phyloP scores from a whole-genome alignment of 1,139 yeast genomes.

The Lodderomyces beijingensis region DNA sequence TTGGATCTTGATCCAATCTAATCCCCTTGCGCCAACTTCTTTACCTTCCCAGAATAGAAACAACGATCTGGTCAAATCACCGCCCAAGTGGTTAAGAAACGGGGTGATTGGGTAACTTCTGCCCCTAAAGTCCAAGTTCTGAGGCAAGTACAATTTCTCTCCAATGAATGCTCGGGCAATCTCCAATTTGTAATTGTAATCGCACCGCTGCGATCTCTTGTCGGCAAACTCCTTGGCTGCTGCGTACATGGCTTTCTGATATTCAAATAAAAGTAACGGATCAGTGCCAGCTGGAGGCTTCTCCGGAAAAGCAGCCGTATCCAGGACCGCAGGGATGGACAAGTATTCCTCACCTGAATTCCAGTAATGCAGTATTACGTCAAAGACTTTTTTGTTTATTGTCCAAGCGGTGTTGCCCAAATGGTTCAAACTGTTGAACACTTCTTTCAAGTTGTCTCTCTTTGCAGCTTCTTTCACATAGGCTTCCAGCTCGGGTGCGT shows the following conservation, averaged over 20 bases:
- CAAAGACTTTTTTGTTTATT: conserved; percentile 66
- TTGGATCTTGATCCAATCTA: conserved; percentile 87
- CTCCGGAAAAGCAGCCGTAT: conserved; percentile 56
- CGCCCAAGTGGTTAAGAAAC: conserved; percentile 76
- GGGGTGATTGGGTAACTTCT: conserved; percentile 94
- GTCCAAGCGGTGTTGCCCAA: conserved; percentile 93
- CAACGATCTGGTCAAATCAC: conserved; percentile 84
- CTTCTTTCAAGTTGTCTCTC: conserved; percentile 56
- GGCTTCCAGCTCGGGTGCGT: conserved; percentile 86
- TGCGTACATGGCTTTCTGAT: conserved; percentile 58
- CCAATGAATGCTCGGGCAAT: conserved; percentile 91
- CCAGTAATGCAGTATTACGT: conserved; percentile 76
- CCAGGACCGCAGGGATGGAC: conserved; percentile 69
- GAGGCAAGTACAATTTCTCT: conserved; percentile 90
- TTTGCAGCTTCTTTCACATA: conserved; percentile 82
- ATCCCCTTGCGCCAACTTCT: conserved; percentile 68
- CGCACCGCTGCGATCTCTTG: conserved; percentile 85
- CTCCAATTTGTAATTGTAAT: conserved; percentile 86
- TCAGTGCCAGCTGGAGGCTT: conserved; percentile 66
- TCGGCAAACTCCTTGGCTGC: conserved; percentile 59
- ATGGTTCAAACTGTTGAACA: conserved; percentile 81
- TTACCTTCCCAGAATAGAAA: conserved; percentile 87
- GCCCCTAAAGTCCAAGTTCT: conserved; percentile 91
- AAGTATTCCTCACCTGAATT: conserved; percentile 75
- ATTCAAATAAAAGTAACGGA: conserved; percentile 65